Evolutionary conservation across 139 green algal species (phyloP), one percentile per base, ranked within the genome.

Genomic region (Klebsormidium nitens): DNA sequence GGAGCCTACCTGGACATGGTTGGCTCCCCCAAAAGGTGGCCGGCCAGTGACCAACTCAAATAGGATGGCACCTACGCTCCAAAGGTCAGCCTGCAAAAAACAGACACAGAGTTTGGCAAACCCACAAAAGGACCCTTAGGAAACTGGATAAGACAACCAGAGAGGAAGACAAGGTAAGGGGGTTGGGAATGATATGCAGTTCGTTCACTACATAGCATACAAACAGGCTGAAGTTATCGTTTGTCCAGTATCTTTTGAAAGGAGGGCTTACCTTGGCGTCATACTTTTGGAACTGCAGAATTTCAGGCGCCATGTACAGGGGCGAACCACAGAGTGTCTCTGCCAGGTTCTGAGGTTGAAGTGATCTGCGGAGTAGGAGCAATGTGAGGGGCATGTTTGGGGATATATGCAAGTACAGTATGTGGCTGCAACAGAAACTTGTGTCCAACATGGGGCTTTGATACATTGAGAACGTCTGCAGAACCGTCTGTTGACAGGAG

Each of bases 251-350:
- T n/a, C n/a, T n/a, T n/a, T n/a, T n/a, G n/a, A n/a, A n/a, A n/a
- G n/a, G n/a, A n/a, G n/a, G n/a, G n/a, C 63, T 26, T 38, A 78
- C 71, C 79, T 94, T 91, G 52, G 80, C 80, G 55, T 84, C 81
- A 62, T 85, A 85, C 46, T 73, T 75, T 40, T 84, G 76, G 44
- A 66, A 82, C 28, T 65, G 85, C 83, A 91, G 84, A 26, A 97
- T 95, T 83, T 97, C 93, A 39, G 94, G 94, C 0, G 94, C 94
- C 94, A 99, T 99, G 88, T 98, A 98, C 38, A 98, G 82, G 0
- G 94, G 94, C 0, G 79, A 91, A 2, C 94, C 93, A 71, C 93
- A 98, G 61, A 98, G 87, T 26, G 93, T 98, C 69, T 98, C 90
- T 8, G 93, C 93, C 72, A 98, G 79, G n/a, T 84, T 86, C 69